Percentiles rank a stretch among this genome's conserved stretches.
Evolutionary conservation across 1,284 basidiomycete species (phyloP).

Genomic region (Sporisorium graminicola): DNA sequence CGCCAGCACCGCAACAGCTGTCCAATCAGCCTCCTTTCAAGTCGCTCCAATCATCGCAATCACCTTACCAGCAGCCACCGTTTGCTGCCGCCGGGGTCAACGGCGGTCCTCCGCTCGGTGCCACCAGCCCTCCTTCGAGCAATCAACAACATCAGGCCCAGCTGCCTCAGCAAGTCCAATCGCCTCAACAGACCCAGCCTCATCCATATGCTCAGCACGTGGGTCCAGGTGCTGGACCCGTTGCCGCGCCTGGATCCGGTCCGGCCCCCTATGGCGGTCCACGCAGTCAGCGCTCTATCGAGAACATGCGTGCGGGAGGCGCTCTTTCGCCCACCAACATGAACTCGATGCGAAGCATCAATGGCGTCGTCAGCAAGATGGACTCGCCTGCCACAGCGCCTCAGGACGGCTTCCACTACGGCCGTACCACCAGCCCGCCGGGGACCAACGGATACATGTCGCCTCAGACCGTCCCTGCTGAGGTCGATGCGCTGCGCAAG

Average conservation of each 20-base stretch:
- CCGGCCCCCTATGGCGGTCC: slow-evolving; percentile 51
- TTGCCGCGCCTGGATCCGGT: slow-evolving; percentile 12
- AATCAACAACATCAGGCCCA: slow-evolving; percentile 34
- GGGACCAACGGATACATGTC: slow-evolving; percentile 45
- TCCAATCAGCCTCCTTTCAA: slow-evolving; percentile 11
- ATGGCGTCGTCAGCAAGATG: slow-evolving; percentile 53
- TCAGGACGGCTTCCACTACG: slow-evolving; percentile 63
- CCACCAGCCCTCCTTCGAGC: slow-evolving; percentile 26
- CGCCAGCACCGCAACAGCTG: slow-evolving; percentile 16
- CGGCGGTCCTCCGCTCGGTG: slow-evolving; percentile 21
- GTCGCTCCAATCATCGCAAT: slow-evolving; percentile 12
- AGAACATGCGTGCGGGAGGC: slow-evolving; percentile 57
- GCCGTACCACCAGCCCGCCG: slow-evolving; percentile 36
- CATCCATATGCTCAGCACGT: slow-evolving; percentile 27
- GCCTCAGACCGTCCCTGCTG: slow-evolving; percentile 69
- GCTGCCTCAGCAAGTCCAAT: slow-evolving; percentile 19
- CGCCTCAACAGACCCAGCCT: slow-evolving; percentile 18
- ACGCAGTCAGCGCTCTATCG: slow-evolving; percentile 59
- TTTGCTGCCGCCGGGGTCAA: slow-evolving; percentile 11
- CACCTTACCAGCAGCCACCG: slow-evolving; percentile 26
- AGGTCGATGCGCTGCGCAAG: slow-evolving; percentile 81
- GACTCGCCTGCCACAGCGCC: slow-evolving; percentile 47
- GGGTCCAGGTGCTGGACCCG: slow-evolving; percentile 11
- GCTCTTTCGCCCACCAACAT: slow-evolving; percentile 44
- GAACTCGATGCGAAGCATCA: slow-evolving; percentile 54